Evolutionary conservation across 306 rosid genomes (phyloP), one percentile per base, ranked within the genome.

Genomic region (Elaeagnus macrophylla): DNA sequence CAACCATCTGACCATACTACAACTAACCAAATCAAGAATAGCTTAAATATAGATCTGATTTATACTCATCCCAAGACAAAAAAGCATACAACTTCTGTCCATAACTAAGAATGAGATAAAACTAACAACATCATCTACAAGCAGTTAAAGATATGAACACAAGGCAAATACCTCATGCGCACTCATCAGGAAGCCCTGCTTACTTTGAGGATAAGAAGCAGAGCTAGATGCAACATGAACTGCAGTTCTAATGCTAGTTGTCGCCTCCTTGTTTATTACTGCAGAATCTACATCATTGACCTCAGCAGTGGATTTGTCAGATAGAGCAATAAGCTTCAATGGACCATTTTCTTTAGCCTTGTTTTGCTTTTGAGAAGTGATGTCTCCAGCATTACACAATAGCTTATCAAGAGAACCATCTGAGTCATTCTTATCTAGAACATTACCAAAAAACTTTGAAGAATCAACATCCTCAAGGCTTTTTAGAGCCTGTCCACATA

Each of bases 381-480:
- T 60, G 57, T 72, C 72, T 19, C 41, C 72, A 72, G 70, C 60
- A 72, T 67, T 56, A 10, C 67, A 53, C 39, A 59, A 40, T 32
- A 12, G 48, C 19, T 53, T 76, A 42, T 64, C 73, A 55, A 42
- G 61, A 44, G 70, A 53, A 52, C 54, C 62, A 48, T 61, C 75
- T 18, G 55, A 25, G 35, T 51, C 56, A 12, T 46, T 53, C 17
- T 61, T 64, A 58, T 80, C 66, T 54, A 37, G 65, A n/a, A 56
- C 14, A 61, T 65, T 60, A 41, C 75, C 80, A 45, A 78, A 60
- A 53, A 62, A 62, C 68, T 78, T 86, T 18, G 86, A 68, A 7
- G 97, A 82, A 68, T 86, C 91, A 57, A 73, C 83, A 37, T 68
- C 62, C 67, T 91, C 97, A 73, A 86, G 76, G 69, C 95, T 91